These are phyloP conservation scores for Podila clonocystis DNA, from an alignment of 192 early-diverging fungal genomes.

Conservation along the genomic window DNA sequence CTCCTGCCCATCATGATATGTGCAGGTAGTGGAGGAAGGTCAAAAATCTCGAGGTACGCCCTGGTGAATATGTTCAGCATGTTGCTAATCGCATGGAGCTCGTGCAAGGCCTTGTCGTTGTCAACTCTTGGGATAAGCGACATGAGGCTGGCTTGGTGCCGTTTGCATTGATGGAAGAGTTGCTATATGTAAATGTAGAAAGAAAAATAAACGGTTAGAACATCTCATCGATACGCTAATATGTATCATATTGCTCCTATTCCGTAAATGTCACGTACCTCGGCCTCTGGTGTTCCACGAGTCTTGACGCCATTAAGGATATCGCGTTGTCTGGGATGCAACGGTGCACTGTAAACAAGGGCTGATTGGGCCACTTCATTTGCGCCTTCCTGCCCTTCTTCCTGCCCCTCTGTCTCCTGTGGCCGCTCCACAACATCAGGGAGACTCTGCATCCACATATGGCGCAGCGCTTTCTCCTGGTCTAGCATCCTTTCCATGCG, in stretches of 20 bases:
- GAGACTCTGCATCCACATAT: slow-evolving; percentile 25
- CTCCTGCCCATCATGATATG: slow-evolving; percentile 24
- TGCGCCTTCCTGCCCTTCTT: no score
- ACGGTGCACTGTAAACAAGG: slow-evolving; percentile 8
- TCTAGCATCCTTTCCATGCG: slow-evolving; percentile 33
- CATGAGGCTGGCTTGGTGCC: slow-evolving; percentile 33
- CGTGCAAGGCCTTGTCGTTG: slow-evolving; percentile 31
- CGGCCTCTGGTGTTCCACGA: slow-evolving; percentile 22
- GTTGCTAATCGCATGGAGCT: slow-evolving; percentile 19
- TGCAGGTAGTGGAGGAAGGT: slow-evolving; percentile 27
- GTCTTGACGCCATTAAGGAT: slow-evolving; percentile 18
- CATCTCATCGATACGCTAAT: background rate
- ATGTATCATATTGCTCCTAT: no score
- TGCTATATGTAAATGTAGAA: background rate
- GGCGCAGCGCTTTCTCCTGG: slow-evolving; percentile 23
- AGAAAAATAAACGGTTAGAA: background rate
- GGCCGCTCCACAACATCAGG: background rate
- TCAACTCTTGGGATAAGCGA: slow-evolving; percentile 18
- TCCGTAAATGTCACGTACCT: slow-evolving; percentile 19
- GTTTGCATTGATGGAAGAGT: slow-evolving; percentile 40
- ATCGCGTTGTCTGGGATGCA: slow-evolving; percentile 20
- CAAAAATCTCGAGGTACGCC: slow-evolving; percentile 28
- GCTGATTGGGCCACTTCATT: background rate
- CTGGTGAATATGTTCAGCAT: slow-evolving; percentile 14
- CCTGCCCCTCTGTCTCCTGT: slow-evolving; percentile 1